phyloP scores from a whole-genome alignment of 129 eudicot genomes.

The Chrysanthemum lavandulifolium region DNA sequence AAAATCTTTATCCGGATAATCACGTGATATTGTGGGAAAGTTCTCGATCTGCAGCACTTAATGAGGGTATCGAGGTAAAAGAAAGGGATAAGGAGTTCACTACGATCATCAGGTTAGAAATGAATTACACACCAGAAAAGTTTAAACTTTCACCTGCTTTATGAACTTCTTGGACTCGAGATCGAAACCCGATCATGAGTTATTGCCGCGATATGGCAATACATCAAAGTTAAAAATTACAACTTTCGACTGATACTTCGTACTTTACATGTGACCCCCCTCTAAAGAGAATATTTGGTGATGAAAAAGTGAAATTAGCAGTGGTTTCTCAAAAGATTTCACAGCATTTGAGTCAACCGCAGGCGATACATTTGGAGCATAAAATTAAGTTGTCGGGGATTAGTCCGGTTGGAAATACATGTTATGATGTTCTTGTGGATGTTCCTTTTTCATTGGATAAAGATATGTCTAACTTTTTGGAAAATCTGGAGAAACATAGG shows the following conservation, averaged over 20 bases:
- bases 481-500: slow-evolving; percentile 60
- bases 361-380: slow-evolving; percentile 85
- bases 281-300: slow-evolving; percentile 77
- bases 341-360: slow-evolving; percentile 66
- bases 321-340: slow-evolving; percentile 60
- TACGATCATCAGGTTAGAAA: slow-evolving; percentile 75
- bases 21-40: slow-evolving; percentile 90
- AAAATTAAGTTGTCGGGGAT: slow-evolving; percentile 75
- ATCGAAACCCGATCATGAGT: slow-evolving; percentile 76
- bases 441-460: slow-evolving; percentile 63
- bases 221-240: slow-evolving; percentile 71
- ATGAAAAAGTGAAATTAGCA: slow-evolving; percentile 75
- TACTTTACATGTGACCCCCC: slow-evolving; percentile 81
- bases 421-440: slow-evolving; percentile 94
- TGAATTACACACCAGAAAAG: slow-evolving; percentile 81
- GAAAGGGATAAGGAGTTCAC: slow-evolving; percentile 85
- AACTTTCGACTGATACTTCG: slow-evolving; percentile 67
- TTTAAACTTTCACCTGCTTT: slow-evolving; percentile 67
- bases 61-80: slow-evolving; percentile 89
- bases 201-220: slow-evolving; percentile 88
- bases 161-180: slow-evolving; percentile 76
- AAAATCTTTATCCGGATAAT: slow-evolving; percentile 77
- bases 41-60: slow-evolving; percentile 67
- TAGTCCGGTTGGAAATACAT: slow-evolving; percentile 58
- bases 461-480: slow-evolving; percentile 69